A percentile compares a stretch with the other conserved stretches of the same genome.
Conservation (phyloP, 2,329 filamentous ascomycete species). For the Hypoxylon sp. region DNA sequence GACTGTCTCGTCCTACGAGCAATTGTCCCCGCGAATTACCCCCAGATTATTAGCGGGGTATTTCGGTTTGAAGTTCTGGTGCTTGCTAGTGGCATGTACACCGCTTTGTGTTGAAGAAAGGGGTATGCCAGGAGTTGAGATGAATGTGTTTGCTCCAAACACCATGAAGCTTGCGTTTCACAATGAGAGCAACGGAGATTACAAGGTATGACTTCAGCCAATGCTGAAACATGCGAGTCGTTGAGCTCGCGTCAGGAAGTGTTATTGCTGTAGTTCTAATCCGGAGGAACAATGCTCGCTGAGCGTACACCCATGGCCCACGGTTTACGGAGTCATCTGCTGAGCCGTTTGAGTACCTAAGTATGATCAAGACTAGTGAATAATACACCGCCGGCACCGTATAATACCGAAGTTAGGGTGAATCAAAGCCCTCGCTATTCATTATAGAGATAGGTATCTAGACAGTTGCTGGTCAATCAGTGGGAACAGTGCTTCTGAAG, state of each 20-base stretch:
- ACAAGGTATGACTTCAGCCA: conserved; percentile 48
- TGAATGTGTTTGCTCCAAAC: conserved; percentile 45
- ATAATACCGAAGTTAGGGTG: neutral
- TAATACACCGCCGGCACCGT: neutral
- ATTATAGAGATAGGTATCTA: neutral
- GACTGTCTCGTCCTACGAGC: conserved; percentile 21
- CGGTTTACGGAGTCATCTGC: conserved; percentile 9
- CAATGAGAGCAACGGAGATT: conserved; percentile 44
- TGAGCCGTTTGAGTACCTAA: conserved; percentile 2
- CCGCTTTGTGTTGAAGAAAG: conserved; percentile 29
- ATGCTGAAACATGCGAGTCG: conserved; percentile 45
- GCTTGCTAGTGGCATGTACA: conserved; percentile 35
- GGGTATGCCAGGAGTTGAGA: conserved; percentile 27
- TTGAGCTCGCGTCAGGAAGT: conserved; percentile 39
- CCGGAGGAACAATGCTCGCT: conserved; percentile 1
- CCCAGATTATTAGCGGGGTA: conserved; percentile 40
- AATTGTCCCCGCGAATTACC: conserved; percentile 11
- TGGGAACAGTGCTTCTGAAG: neutral
- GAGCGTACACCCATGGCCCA: conserved; percentile 2
- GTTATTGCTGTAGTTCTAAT: conserved; percentile 33
- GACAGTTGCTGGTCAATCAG: neutral
- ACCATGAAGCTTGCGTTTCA: conserved; percentile 42
- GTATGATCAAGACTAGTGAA: conserved; percentile 9
- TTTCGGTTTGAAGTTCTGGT: conserved; percentile 27
- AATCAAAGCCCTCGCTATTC: neutral